Evolutionary conservation across 2,329 filamentous ascomycete genomes (phyloP).

Genomic region (Xylariaceae sp.): DNA sequence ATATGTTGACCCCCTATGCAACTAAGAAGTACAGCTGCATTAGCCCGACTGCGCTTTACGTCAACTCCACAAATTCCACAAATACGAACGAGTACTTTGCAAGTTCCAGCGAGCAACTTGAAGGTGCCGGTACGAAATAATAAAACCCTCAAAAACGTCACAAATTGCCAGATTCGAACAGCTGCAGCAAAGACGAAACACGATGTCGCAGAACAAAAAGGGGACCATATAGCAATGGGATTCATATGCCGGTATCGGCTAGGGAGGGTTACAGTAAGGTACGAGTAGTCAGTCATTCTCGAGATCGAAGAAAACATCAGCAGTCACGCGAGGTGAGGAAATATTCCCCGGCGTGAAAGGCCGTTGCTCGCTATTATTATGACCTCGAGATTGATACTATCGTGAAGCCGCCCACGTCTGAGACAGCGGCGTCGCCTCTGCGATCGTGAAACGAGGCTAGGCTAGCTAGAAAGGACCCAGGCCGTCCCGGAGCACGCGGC

Average conservation of each 20-base stretch:
- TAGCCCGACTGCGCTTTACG: background rate
- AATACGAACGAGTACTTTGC: too few species aligned
- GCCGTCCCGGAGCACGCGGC: background rate
- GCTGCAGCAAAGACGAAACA: constrained; percentile 5
- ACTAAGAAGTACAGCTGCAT: background rate
- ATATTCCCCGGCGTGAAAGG: background rate
- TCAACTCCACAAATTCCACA: background rate
- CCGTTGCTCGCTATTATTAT: background rate
- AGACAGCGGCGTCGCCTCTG: background rate
- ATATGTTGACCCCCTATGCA: background rate
- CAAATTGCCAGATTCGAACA: constrained; percentile 7
- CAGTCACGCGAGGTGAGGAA: background rate
- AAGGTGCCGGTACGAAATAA: background rate
- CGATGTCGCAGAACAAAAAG: background rate
- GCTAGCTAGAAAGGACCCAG: background rate
- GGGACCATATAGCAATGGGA: background rate
- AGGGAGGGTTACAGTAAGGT: background rate
- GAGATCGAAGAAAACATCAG: background rate
- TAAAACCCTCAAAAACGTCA: background rate
- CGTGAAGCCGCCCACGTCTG: too few species aligned
- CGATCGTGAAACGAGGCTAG: background rate
- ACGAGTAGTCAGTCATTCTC: background rate
- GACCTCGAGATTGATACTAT: too few species aligned
- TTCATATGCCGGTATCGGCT: background rate
- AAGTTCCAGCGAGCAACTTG: too few species aligned